Evolutionary conservation across 202 grass and related monocot species (phyloP).

Genomic region (Dendrocalamus latiflorus): DNA sequence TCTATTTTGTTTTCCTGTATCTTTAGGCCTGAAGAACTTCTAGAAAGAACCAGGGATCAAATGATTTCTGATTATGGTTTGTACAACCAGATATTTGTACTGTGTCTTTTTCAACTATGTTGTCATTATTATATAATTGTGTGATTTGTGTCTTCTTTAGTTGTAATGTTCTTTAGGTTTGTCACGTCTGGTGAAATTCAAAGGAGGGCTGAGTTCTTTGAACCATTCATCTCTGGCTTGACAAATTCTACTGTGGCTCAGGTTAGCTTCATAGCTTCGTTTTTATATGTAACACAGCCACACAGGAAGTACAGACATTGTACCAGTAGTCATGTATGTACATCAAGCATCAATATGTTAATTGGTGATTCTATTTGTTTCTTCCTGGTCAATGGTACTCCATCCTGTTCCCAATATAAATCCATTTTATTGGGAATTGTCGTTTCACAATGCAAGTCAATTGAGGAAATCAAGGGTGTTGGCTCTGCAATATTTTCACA

Average conservation of each 20-base stretch:
- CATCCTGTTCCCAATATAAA: not conserved
- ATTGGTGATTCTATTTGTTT: not conserved
- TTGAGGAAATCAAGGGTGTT: not conserved
- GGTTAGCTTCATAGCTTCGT: slow-evolving; percentile 38
- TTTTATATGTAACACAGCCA: slow-evolving; percentile 7
- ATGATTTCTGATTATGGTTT: slow-evolving; percentile 86
- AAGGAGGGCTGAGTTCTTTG: slow-evolving; percentile 82
- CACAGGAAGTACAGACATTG: not conserved
- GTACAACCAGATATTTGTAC: slow-evolving; percentile 22
- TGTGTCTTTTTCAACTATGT: slow-evolving; percentile 9
- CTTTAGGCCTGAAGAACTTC: slow-evolving; percentile 74
- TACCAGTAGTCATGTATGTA: slow-evolving; percentile 1
- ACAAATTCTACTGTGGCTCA: slow-evolving; percentile 57
- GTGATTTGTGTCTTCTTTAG: slow-evolving; percentile 50
- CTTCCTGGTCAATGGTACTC: not conserved
- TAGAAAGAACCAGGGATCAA: slow-evolving; percentile 67
- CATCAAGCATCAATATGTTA: not conserved
- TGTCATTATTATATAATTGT: slow-evolving; percentile 13
- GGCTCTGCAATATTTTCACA: not conserved
- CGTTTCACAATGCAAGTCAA: not conserved
- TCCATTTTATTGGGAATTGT: slow-evolving; percentile 4
- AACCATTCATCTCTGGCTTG: slow-evolving; percentile 82
- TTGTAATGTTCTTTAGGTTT: slow-evolving; percentile 99
- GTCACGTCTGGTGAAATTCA: slow-evolving; percentile 85
- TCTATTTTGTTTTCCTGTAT: slow-evolving; percentile 38